Evolutionary conservation across 2,329 filamentous ascomycete species (phyloP), one percentile per base, ranked within the genome.

Genomic region (Colletotrichum godetiae): DNA sequence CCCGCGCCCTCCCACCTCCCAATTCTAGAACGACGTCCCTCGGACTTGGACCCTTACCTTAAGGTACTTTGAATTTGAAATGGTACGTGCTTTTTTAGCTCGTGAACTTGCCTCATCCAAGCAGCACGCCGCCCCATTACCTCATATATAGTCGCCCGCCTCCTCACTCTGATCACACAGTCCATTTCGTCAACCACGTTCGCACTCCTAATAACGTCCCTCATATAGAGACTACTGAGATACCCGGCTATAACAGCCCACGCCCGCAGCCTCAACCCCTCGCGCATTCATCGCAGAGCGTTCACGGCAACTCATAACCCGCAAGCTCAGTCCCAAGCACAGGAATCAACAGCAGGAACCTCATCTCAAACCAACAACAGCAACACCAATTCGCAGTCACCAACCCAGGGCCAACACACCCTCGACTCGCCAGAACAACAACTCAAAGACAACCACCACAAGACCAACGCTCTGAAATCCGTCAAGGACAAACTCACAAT

Each of bases 401-500:
- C 70, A 1, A 58, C 35, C 19, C 67, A 73, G 55, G 67, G 60
- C 56, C 64, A 72, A n/a, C 67, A 66, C 59, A 22, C 60, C 29
- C 61, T 59, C 62, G 74, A 73, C 62, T 74, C 74, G 1, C 60
- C 68, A 31, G 72, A 74, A 35, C 72, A 68, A 22, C 15, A 72
- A 2, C 61, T 29, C 27, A 37, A 22, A n/a, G 22, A 33, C 5
- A 22, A 37, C 12, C 22, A 19, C 22, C 24, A 13, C 52, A 42
- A 27, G 22, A 35, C 49, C 56, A 49, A 52, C 33, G 53, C 42
- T 4, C 49, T 49, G 29, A 60, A 60, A n/a, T 27, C 65, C 19
- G 65, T 52, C 22, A 63, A 68, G 42, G n/a, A 62, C 12, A 58
- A 56, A 27, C 70, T 76, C 77, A 79, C 66, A 76, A 92, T 92